Percentiles rank a stretch among this genome's conserved stretches.
phyloP scores from a whole-genome alignment of 805 yeast species.

The Candida verbasci region DNA sequence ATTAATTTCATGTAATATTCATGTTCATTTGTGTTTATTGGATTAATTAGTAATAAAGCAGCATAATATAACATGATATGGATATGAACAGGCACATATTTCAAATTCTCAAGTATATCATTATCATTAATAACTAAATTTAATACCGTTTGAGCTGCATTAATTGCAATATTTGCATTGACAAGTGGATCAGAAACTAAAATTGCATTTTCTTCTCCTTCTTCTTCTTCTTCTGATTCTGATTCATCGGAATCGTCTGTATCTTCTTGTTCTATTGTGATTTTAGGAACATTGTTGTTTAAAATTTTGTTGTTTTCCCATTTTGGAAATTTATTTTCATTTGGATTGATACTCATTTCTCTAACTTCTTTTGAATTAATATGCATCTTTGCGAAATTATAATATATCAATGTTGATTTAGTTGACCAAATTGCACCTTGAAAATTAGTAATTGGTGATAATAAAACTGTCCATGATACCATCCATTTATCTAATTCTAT shows the following conservation, averaged over 20 bases:
- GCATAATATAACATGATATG: slow-evolving; percentile 71
- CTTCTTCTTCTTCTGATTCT: slow-evolving; percentile 27
- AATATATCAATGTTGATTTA: slow-evolving; percentile 64
- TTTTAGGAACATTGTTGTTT: neutral
- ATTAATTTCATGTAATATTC: slow-evolving; percentile 24
- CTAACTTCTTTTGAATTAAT: slow-evolving; percentile 53
- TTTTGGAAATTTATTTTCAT: slow-evolving; percentile 13
- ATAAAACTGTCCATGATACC: slow-evolving; percentile 72
- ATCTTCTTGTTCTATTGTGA: neutral
- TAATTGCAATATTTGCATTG: slow-evolving; percentile 48
- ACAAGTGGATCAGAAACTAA: slow-evolving; percentile 26
- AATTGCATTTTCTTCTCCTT: slow-evolving; percentile 15
- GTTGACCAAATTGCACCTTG: slow-evolving; percentile 62
- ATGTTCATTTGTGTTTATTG: slow-evolving; percentile 25
- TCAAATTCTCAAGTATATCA: slow-evolving; percentile 52
- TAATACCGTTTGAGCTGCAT: slow-evolving; percentile 61
- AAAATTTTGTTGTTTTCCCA: slow-evolving; percentile 19
- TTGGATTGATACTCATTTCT: slow-evolving; percentile 28
- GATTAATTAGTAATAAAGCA: slow-evolving; percentile 50
- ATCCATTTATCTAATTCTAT: slow-evolving; percentile 71
- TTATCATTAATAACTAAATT: slow-evolving; percentile 55
- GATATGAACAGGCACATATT: slow-evolving; percentile 68
- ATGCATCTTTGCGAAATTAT: slow-evolving; percentile 73
- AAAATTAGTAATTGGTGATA: slow-evolving; percentile 57
- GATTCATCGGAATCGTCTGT: slow-evolving; percentile 10